These are phyloP conservation scores for Coemansia sp. DNA, from an alignment of 192 early-diverging fungal genomes.

Conservation along the genomic window DNA sequence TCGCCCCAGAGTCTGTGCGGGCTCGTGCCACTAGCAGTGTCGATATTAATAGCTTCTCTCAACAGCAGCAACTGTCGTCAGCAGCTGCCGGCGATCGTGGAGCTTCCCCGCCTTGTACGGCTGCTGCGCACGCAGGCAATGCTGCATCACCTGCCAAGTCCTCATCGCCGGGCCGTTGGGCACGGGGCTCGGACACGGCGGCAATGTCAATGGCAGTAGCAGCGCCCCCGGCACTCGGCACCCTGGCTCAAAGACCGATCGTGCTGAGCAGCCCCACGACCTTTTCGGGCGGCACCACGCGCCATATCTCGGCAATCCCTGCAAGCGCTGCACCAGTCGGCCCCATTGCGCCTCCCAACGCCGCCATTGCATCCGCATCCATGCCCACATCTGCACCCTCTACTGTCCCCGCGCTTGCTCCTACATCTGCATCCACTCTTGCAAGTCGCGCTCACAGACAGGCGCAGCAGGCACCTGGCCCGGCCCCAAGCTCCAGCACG, in stretches of 20 bases:
- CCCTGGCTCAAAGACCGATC: constrained; percentile 1
- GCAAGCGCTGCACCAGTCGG: not conserved
- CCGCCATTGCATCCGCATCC: constrained; percentile 6
- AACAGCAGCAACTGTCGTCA: not conserved
- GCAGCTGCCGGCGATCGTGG: constrained; percentile 2
- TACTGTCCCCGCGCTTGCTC: not conserved
- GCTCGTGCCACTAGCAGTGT: constrained; percentile 5
- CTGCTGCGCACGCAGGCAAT: not conserved
- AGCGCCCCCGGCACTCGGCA: not conserved
- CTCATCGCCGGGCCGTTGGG: not conserved
- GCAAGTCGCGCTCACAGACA: constrained; percentile 4
- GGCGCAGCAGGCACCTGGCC: not conserved
- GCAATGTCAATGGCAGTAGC: constrained; percentile 2
- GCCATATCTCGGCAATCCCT: constrained; percentile 2
- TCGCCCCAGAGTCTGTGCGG: constrained; percentile 6
- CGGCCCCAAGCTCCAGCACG: not conserved
- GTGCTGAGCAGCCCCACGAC: not conserved
- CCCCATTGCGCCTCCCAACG: not conserved
- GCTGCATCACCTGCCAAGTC: not conserved
- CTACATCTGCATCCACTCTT: constrained; percentile 2
- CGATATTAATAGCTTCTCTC: not conserved
- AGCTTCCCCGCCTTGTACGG: not conserved
- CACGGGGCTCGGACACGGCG: constrained; percentile 2
- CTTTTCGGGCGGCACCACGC: not conserved
- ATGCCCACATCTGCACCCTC: not conserved